Evolutionary conservation across 108 stramenopile species (phyloP).

Genomic region (Discostella stelligeroides): DNA sequence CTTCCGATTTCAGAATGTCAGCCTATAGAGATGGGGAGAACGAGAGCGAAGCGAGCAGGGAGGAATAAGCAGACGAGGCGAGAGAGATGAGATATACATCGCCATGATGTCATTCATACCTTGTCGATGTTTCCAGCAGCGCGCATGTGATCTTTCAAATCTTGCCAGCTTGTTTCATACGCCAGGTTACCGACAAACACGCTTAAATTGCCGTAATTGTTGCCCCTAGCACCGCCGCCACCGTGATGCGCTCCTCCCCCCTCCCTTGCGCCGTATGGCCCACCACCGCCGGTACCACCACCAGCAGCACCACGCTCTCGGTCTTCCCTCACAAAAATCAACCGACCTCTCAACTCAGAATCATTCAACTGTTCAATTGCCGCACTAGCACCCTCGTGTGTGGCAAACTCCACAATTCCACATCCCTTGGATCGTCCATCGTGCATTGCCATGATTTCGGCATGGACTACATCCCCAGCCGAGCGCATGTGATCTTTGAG

Average conservation of each 20-base stretch:
- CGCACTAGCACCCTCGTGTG: constrained; percentile 54
- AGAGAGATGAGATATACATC: background rate
- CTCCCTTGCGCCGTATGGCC: constrained; percentile 26
- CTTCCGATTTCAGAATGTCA: constrained; percentile 77
- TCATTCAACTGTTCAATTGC: constrained; percentile 79
- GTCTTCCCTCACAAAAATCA: constrained; percentile 68
- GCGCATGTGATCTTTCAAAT: constrained; percentile 95
- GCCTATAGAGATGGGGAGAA: constrained; percentile 51
- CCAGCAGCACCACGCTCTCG: constrained; percentile 47
- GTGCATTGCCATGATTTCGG: constrained; percentile 73
- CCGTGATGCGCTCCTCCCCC: constrained; percentile 10
- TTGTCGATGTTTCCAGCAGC: constrained; percentile 86
- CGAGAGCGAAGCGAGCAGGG: background rate
- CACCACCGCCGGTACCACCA: constrained; percentile 44
- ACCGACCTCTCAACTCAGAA: constrained; percentile 63
- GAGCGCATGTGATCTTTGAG: constrained; percentile 94
- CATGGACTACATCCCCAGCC: constrained; percentile 78
- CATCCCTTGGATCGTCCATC: constrained; percentile 83
- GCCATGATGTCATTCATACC: constrained; percentile 35
- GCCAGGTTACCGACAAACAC: constrained; percentile 89
- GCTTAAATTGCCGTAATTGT: constrained; percentile 40
- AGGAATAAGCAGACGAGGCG: background rate
- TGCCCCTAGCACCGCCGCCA: constrained; percentile 23
- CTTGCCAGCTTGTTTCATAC: constrained; percentile 89
- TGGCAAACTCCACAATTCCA: constrained; percentile 82